A percentile compares a stretch with the other conserved stretches of the same genome.
phyloP scores from a whole-genome alignment of 1,139 yeast species.

The Kurtzmaniella quercitrusa region DNA sequence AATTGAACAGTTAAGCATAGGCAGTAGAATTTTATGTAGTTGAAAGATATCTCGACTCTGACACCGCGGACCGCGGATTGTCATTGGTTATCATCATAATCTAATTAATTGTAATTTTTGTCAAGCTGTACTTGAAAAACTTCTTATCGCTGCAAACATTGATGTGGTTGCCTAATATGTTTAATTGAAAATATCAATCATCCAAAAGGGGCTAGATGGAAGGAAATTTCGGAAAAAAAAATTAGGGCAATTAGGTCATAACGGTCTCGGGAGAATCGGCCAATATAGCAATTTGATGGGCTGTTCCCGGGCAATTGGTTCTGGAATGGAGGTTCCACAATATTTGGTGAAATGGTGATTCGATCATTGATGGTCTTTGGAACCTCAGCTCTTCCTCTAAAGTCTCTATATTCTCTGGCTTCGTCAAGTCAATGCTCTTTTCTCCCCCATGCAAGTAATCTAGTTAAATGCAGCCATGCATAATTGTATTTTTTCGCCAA shows the following conservation, averaged over 20 bases:
- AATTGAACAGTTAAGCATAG: no score
- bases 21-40: no score
- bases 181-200: not conserved
- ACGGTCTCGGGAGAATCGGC: not conserved
- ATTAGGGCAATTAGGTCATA: not conserved
- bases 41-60: not conserved
- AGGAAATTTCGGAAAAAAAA: not conserved
- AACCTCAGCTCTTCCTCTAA: not conserved
- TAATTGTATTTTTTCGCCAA: not conserved
- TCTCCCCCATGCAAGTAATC: constrained; percentile 1
- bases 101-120: not conserved
- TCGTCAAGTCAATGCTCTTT: not conserved
- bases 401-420: not conserved
- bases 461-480: not conserved
- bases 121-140: not conserved
- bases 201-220: not conserved
- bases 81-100: not conserved
- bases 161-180: not conserved
- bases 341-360: no score
- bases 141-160: not conserved
- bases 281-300: not conserved
- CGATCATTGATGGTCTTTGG: not conserved
- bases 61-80: not conserved
- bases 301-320: no score
- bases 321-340: no score